A percentile compares a stretch with the other conserved stretches of the same genome.
Conservation (phyloP, 73 alveolate genomes). For the Paramecium primaurelia region DNA sequence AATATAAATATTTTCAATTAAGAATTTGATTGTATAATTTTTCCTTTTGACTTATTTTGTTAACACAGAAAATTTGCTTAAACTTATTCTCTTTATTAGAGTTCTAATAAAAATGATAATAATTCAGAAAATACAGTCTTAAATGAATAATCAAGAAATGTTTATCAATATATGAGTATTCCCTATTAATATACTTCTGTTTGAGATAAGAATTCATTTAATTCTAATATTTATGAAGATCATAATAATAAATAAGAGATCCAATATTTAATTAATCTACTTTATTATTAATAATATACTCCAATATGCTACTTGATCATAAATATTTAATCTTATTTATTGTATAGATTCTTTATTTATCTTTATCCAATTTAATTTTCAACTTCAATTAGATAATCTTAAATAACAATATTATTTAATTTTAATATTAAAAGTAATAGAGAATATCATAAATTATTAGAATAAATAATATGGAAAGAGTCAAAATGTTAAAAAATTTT, state of each 20-base stretch:
- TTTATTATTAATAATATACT: not conserved
- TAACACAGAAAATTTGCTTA: no score
- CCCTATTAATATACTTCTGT: not conserved
- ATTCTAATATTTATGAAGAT: not conserved
- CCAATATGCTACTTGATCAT: conserved; percentile 26
- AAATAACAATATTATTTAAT: not conserved
- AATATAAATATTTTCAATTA: not conserved
- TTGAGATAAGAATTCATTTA: not conserved
- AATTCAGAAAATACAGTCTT: not conserved
- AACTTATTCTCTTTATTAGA: no score
- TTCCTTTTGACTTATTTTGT: not conserved
- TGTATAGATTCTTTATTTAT: not conserved
- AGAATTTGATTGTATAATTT: no score
- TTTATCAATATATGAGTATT: no score
- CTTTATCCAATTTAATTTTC: not conserved
- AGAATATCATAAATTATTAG: not conserved
- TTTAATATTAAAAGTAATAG: not conserved
- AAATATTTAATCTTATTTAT: conserved; percentile 40
- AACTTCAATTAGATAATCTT: not conserved
- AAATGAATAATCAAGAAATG: not conserved
- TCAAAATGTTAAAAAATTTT: no score
- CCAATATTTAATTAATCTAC: not conserved
- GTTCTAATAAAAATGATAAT: no score
- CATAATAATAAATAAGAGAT: not conserved
- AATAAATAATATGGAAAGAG: not conserved